Base-by-base conservation (phyloP, 352 stramenopile species). In the Phytophthora nicotianae region DNA sequence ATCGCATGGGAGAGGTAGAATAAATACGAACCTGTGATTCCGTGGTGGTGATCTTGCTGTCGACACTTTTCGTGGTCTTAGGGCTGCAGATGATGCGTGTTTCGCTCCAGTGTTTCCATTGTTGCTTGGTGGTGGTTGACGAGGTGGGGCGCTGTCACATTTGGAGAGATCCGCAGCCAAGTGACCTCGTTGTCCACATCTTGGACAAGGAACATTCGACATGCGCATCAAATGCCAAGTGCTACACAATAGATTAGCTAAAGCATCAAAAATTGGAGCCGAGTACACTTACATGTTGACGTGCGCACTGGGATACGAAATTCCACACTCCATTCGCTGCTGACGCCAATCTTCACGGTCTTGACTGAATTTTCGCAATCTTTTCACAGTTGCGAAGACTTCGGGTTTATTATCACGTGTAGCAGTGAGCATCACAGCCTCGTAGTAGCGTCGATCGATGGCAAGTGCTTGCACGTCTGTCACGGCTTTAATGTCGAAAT, bases 221-320 rank as follows among this genome's bases (percentile, higher is more conserved):
- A 92, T 92, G 6, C 83, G 79, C 81, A 90, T 88, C 16, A 92
- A 62, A 32, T 89, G 75, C 71, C 77, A 90, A 5, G 83, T 90
- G n/a, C 83, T 92, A 37, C 4, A 38, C 32, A 2, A 35, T 14
- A 9, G 29, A 35, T 35, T 35, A 49, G 9, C n/a, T n/a, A n/a
- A n/a, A n/a, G n/a, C n/a, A n/a, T n/a, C n/a, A n/a, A n/a, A n/a
- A n/a, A n/a, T n/a, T n/a, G n/a, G n/a, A 8, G 17, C 33, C 14
- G 23, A 57, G 10, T 14, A 9, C 19, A 73, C 75, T 35, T 76
- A 92, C 83, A 92, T 89, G 52, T 68, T 81, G 32, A 92, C 81
- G 38, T 86, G 83, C 20, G 83, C 79, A 40, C 78, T 84, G 11
- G 83, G 81, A 40, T 92, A 90, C 0, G 81, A 68, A 10, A 83